Base-by-base conservation (phyloP, 495 filamentous ascomycete genomes). In the Neurospora tetraspora region DNA sequence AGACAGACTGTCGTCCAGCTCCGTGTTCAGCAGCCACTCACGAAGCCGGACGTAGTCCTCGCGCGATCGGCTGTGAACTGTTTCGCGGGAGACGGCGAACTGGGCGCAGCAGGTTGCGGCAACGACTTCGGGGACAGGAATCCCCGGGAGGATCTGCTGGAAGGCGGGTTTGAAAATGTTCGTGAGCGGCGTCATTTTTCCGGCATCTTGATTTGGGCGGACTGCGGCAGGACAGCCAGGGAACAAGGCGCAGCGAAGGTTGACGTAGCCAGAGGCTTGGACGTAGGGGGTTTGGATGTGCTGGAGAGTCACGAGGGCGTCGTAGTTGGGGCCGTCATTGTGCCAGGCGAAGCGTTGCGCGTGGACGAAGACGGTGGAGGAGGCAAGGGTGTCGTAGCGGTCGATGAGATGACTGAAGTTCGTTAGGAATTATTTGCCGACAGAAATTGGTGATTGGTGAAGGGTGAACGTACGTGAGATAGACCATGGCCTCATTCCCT, bases 41-140 rank as follows among this genome's bases (percentile, higher is more conserved):
- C 90, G 80, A 74, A 84, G 90, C 3, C 77, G 77, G 34, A 83
- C 68, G 76, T 93, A 93, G 34, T 87, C 86, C 65, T 82, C 82
- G 73, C 80, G 74, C 12, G 88, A 77, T 42, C 88, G 81, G 14
- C 78, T 74, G 2, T 73, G 80, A 4, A 93, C 83, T 70, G 85
- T 83, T 2, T 87, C 83, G 27, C 83, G 78, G 8, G 85, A 85
- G 7, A 91, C 89, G 1, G 88, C 90, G 73, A 94, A 93, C 78
- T 93, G 91, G 53, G 89, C 86, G 79, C 91, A 93, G 75, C 91
- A 93, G 12, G 87, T 85, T 0, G 85, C 85, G 0, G 83, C 87
- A 5, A 92, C 80, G 12, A 86, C 73, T 0, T 83, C 77, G 0
- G 78, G 82, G 20, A 82, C 78, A 0, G 78, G 80, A 2, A 81